Percentiles rank a stretch among this genome's conserved stretches.
Evolutionary conservation across 108 stramenopile species (phyloP).

Genomic region (Nitzschia sp.): DNA sequence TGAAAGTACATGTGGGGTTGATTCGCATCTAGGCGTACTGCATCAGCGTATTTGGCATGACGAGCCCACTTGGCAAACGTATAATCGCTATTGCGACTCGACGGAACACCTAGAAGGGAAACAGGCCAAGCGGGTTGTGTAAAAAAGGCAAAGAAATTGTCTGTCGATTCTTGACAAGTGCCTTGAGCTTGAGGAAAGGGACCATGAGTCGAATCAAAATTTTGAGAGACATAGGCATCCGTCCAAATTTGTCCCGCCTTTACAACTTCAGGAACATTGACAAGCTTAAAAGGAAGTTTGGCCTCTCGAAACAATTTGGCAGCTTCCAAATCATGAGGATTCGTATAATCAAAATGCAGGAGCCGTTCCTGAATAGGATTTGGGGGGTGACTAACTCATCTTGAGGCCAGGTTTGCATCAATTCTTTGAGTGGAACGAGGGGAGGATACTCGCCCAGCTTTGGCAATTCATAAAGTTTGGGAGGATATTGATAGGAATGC

Average conservation of each 20-base stretch:
- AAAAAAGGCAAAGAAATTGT: constrained; percentile 88
- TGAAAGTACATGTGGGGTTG: constrained; percentile 85
- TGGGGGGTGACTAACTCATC: constrained; percentile 68
- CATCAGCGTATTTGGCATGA: constrained; percentile 82
- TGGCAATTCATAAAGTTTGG: constrained; percentile 48
- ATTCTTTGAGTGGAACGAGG: constrained; percentile 51
- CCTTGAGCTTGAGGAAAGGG: constrained; percentile 41
- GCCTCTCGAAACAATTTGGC: constrained; percentile 70
- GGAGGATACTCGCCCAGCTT: constrained; percentile 62
- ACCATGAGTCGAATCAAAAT: constrained; percentile 42
- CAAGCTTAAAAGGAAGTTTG: constrained; percentile 82
- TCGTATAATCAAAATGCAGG: constrained; percentile 78
- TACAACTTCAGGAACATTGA: constrained; percentile 80
- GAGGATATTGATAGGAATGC: constrained; percentile 64
- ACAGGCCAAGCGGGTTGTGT: constrained; percentile 53
- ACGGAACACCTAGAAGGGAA: constrained; percentile 63
- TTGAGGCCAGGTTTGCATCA: constrained; percentile 79
- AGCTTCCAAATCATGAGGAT: constrained; percentile 55
- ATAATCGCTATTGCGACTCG: constrained; percentile 68
- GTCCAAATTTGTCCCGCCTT: constrained; percentile 75
- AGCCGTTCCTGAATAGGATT: constrained; percentile 53
- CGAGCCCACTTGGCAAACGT: constrained; percentile 67
- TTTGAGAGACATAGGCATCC: constrained; percentile 72
- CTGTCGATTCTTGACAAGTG: constrained; percentile 62
- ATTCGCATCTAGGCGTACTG: constrained; percentile 44